Evolutionary conservation across 192 early-diverging fungal species (phyloP).

Genomic region (Haplosporangium gracile): DNA sequence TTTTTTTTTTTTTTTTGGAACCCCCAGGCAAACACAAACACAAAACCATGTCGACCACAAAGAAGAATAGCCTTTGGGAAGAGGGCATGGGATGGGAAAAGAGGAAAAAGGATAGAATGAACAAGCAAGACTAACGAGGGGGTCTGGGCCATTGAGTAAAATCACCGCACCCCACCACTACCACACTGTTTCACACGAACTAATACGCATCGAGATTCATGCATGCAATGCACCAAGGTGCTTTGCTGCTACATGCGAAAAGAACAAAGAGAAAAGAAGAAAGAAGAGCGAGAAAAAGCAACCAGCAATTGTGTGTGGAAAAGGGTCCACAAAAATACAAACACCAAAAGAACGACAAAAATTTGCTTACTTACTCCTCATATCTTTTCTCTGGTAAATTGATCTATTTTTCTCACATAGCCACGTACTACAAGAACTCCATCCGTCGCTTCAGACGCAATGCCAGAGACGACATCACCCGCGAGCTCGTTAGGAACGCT

Average conservation of each 20-base stretch:
- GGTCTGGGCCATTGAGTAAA: not conserved
- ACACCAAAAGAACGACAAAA: not conserved
- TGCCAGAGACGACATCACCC: constrained; percentile 74
- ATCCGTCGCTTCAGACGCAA: constrained; percentile 74
- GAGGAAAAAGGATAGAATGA: not conserved
- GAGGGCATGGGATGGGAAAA: constrained; percentile 1
- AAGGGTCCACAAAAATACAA: not conserved
- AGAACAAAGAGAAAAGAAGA: not conserved
- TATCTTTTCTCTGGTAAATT: not conserved
- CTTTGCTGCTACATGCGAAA: not conserved
- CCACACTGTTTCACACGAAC: not conserved
- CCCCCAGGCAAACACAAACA: not conserved
- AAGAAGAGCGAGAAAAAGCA: not conserved
- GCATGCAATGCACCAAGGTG: not conserved
- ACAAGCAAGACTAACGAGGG: not conserved
- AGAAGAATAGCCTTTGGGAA: not conserved
- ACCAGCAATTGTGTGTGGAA: not conserved
- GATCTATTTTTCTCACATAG: constrained; percentile 47
- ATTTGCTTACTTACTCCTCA: constrained; percentile 2
- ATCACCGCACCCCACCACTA: not conserved
- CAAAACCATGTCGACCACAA: not conserved
- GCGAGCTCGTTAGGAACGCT: constrained; percentile 66
- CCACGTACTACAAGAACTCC: constrained; percentile 80
- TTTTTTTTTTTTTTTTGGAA: too few relatives aligned
- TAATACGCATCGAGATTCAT: not conserved